A percentile compares a stretch with the other conserved stretches of the same genome.
These are phyloP conservation scores for Beta lomatogona DNA, from an alignment of 179 eudicot genomes.

Conservation along the genomic window DNA sequence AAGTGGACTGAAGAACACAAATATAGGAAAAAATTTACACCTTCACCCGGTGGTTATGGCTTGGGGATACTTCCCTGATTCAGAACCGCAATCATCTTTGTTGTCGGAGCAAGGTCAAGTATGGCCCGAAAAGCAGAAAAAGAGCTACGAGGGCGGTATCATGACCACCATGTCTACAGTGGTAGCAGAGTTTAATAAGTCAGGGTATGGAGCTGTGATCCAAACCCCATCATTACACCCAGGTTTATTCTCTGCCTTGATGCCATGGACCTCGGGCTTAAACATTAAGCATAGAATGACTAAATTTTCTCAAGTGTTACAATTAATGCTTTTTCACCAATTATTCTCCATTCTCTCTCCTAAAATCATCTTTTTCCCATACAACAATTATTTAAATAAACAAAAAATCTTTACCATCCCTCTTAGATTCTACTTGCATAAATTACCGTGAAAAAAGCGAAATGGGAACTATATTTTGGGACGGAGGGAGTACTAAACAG, in stretches of 20 bases:
- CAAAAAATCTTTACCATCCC: no score
- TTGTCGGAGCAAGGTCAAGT: background rate
- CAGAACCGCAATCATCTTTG: background rate
- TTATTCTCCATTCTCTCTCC: constrained; percentile 38
- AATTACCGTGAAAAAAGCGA: no score
- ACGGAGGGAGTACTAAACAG: no score
- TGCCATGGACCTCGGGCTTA: constrained; percentile 62
- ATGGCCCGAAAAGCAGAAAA: constrained; percentile 49
- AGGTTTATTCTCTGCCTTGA: constrained; percentile 55
- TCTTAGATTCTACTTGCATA: no score
- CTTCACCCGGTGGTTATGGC: constrained; percentile 70
- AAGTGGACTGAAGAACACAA: constrained; percentile 53
- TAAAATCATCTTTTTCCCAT: no score
- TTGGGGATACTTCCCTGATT: constrained; percentile 70
- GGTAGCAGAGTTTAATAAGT: constrained; percentile 29
- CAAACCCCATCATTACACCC: constrained; percentile 81
- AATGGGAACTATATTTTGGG: fast-evolving
- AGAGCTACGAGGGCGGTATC: constrained; percentile 71
- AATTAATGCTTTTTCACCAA: constrained; percentile 55
- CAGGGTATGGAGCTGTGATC: constrained; percentile 54
- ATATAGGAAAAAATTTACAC: constrained; percentile 57
- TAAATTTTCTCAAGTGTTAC: constrained; percentile 61
- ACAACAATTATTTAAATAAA: no score
- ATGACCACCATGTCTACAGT: constrained; percentile 66
- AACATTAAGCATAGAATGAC: constrained; percentile 53